phyloP scores from a whole-genome alignment of 257 asterid genomes.

The Primulina eburnea region DNA sequence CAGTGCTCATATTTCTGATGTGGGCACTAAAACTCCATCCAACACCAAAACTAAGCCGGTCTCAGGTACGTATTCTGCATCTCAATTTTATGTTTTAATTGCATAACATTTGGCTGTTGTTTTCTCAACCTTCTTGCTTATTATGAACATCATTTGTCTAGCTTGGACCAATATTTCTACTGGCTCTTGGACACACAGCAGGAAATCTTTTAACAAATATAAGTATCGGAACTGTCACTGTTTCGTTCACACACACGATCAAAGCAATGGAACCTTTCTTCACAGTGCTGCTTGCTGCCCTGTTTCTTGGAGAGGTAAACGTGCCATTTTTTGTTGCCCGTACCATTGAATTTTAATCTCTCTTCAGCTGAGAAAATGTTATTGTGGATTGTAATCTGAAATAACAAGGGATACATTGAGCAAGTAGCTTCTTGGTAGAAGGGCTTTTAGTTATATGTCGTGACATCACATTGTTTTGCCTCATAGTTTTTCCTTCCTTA shows the following conservation, averaged over 20 bases:
- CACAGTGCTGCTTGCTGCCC: slow-evolving; percentile 68
- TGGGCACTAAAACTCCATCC: slow-evolving; percentile 75
- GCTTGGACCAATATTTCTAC: slow-evolving; percentile 51
- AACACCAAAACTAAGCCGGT: slow-evolving; percentile 54
- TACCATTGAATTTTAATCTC: background rate
- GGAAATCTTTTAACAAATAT: slow-evolving; percentile 88
- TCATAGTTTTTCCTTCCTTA: background rate
- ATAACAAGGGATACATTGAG: background rate
- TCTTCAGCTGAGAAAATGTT: background rate
- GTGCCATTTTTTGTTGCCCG: background rate
- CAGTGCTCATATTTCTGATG: slow-evolving; percentile 51
- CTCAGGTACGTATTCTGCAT: slow-evolving; percentile 47
- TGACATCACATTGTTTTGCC: background rate
- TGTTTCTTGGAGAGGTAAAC: slow-evolving; percentile 68
- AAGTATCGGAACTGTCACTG: slow-evolving; percentile 84
- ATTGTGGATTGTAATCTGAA: background rate
- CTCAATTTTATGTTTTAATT: background rate
- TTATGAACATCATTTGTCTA: slow-evolving; percentile 26
- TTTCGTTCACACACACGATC: slow-evolving; percentile 91
- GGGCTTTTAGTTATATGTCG: background rate
- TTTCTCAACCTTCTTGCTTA: background rate
- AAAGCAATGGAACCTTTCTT: slow-evolving; percentile 98
- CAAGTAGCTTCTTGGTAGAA: background rate
- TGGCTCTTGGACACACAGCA: slow-evolving; percentile 69
- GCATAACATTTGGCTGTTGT: background rate